Percentiles rank a stretch among this genome's conserved stretches.
phyloP scores from a whole-genome alignment of 2,329 filamentous ascomycete species.

The Trichoderma citrinoviride region DNA sequence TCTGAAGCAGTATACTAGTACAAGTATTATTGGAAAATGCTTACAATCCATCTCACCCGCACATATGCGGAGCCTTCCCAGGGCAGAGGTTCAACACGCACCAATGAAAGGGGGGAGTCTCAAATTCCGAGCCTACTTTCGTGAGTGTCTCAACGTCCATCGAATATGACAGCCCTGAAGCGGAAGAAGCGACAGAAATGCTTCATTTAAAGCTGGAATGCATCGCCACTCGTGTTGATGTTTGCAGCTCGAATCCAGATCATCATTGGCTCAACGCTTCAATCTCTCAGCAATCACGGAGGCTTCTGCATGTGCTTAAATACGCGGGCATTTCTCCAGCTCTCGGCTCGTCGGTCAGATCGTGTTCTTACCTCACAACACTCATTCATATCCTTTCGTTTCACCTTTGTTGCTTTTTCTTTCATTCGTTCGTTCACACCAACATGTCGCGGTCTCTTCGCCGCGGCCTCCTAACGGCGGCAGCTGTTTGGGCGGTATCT shows the following conservation, averaged over 20 bases:
- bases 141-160: slow-evolving; percentile 2
- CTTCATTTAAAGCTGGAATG: slow-evolving; percentile 18
- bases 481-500: slow-evolving; percentile 13
- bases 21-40: neutral
- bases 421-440: neutral
- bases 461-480: slow-evolving; percentile 15
- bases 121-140: neutral
- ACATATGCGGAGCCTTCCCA: neutral
- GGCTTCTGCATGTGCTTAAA: slow-evolving; percentile 7
- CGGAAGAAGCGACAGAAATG: slow-evolving; percentile 10
- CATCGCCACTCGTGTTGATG: slow-evolving; percentile 1
- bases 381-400: neutral
- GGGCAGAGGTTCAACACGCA: neutral
- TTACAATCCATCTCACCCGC: neutral
- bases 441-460: slow-evolving; percentile 15
- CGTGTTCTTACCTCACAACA: neutral
- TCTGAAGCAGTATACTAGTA: too few species aligned
- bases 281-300: neutral
- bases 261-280: neutral
- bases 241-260: neutral
- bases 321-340: slow-evolving; percentile 1
- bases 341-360: neutral
- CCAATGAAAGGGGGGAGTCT: slow-evolving; percentile 4
- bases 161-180: neutral
- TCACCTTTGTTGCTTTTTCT: neutral